Conservation (phyloP, 352 stramenopile genomes). For the Globisporangium takayamanum region DNA sequence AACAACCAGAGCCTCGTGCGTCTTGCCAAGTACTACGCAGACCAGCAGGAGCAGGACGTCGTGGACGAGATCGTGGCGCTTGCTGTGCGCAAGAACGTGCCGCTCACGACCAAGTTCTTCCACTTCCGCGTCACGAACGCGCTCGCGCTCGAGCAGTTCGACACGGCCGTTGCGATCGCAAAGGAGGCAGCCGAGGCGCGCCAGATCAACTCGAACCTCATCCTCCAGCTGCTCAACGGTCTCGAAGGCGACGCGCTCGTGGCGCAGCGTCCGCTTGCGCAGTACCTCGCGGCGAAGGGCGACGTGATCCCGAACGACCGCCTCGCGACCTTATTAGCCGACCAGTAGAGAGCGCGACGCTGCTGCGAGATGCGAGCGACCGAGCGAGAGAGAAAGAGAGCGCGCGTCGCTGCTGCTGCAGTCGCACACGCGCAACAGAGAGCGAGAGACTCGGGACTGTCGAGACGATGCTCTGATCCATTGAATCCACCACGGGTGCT, state of each 20-base stretch:
- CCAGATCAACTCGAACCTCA: constrained; percentile 77
- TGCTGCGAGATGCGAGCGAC: background rate
- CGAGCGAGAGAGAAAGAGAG: background rate
- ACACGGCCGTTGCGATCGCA: constrained; percentile 54
- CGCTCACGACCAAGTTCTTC: constrained; percentile 65
- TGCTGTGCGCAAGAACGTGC: constrained; percentile 39
- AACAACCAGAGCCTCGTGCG: constrained; percentile 75
- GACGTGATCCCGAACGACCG: constrained; percentile 63
- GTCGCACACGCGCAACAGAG: background rate
- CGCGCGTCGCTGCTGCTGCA: background rate
- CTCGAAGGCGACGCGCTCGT: constrained; percentile 53
- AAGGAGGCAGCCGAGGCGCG: constrained; percentile 51
- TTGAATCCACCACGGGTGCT: too few species aligned
- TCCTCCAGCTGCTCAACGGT: constrained; percentile 61
- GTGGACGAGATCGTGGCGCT: constrained; percentile 58
- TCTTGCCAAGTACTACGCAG: constrained; percentile 57
- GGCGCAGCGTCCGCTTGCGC: constrained; percentile 57
- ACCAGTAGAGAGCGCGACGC: constrained; percentile 14
- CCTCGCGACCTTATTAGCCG: constrained; percentile 51
- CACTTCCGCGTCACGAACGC: constrained; percentile 65
- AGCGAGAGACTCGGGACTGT: background rate
- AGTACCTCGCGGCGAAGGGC: constrained; percentile 78
- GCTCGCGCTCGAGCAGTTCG: constrained; percentile 50
- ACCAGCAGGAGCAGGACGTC: constrained; percentile 39
- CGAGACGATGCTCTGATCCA: too few species aligned